Base-by-base conservation (phyloP, 768 basidiomycete genomes). In the Lactarius pseudohatsudake region DNA sequence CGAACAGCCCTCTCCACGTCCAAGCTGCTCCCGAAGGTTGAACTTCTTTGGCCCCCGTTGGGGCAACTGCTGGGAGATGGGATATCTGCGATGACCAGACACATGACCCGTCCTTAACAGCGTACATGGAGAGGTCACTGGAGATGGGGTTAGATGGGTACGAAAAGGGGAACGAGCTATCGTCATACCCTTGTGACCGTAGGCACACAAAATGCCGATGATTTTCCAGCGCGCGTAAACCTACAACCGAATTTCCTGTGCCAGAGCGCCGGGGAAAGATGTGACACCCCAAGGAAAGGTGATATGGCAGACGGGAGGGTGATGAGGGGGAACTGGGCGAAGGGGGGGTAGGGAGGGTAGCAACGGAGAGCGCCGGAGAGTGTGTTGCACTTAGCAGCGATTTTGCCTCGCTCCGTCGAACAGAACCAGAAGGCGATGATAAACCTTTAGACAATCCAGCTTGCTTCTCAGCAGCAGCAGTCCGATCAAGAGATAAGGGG, bases 171-270 rank as follows among this genome's bases (percentile, higher is more conserved):
- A 30, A 47, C 41, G 10, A 3, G 3, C 38, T 38, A 16, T n/a
- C 34, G 16, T 74, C 80, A 72, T 72, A 91, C 91, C 91, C 92
- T 50, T 83, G 80, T 70, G 85, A 81, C 59, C 88, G 87, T 47
- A 93, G 75, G 28, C 83, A 83, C 1, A 83, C 77, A 32, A 90
- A 64, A 57, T 83, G 74, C 11, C 76, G 67, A 15, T 78, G 76
- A 30, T 78, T 75, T n/a, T 81, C 76, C 15, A 87, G 74, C 11
- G 82, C 60, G 10, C 80, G 73, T 38, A 91, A 73, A n/a, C 80
- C 79, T 22, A 80, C 76, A 2, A 88, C 79, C 15, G 79, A 74
- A 57, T 79, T 72, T 4, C 78, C 75, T 15, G 64, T 59, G 18
- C 82, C 82, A 34, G 77, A 73, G 4, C 72, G 75, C 6, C 82